Conservation (phyloP, 768 basidiomycete genomes). For the Auricularia sp. region DNA sequence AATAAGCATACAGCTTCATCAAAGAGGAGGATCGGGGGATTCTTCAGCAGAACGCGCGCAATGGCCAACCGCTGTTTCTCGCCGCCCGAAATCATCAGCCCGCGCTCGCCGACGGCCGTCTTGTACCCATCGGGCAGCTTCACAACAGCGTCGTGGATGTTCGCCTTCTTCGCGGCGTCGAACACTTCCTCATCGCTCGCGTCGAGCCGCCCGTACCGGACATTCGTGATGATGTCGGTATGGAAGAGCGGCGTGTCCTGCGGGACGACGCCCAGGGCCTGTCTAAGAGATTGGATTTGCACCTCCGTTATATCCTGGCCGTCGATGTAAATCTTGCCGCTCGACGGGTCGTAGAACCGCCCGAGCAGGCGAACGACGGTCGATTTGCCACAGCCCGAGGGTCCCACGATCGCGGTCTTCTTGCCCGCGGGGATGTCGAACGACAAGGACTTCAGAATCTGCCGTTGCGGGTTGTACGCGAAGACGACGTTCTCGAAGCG, state of each 20-base stretch:
- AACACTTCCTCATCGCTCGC: constrained; percentile 86
- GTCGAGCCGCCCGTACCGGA: constrained; percentile 81
- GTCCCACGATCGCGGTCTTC: constrained; percentile 95
- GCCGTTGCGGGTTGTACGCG: constrained; percentile 83
- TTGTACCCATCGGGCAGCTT: constrained; percentile 76
- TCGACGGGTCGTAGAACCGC: constrained; percentile 82
- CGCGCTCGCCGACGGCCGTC: constrained; percentile 92
- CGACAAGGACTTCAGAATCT: constrained; percentile 79
- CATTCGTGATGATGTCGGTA: constrained; percentile 88
- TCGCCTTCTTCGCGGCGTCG: constrained; percentile 75
- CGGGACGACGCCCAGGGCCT: constrained; percentile 83
- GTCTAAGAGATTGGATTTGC: constrained; percentile 61
- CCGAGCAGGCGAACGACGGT: constrained; percentile 91
- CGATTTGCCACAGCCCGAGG: constrained; percentile 95
- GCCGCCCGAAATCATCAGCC: constrained; percentile 96
- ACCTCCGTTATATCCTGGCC: constrained; percentile 75
- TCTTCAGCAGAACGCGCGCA: constrained; percentile 83
- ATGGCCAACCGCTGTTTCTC: constrained; percentile 97
- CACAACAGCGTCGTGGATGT: constrained; percentile 73
- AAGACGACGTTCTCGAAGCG: constrained; percentile 88
- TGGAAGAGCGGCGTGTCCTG: constrained; percentile 99
- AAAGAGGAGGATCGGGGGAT: constrained; percentile 94
- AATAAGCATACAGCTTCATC: constrained; percentile 77
- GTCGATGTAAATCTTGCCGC: constrained; percentile 78
- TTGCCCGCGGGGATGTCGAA: constrained; percentile 93